phyloP scores from a whole-genome alignment of 2,329 filamentous ascomycete genomes.

The Scleromitrula shiraiana region DNA sequence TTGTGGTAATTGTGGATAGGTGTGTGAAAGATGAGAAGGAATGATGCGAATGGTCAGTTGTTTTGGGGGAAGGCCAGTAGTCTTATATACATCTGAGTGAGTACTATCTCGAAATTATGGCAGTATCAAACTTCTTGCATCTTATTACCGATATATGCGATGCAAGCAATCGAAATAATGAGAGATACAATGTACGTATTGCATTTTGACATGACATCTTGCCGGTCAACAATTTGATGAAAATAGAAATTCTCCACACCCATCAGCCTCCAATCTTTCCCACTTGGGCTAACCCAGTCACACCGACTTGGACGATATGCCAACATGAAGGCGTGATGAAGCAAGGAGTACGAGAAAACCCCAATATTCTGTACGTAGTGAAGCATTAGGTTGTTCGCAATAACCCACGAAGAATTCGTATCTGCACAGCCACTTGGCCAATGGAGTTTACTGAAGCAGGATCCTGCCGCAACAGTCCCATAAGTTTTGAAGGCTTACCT shows the following conservation, averaged over 20 bases:
- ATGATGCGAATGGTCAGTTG: background rate
- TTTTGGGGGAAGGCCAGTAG: background rate
- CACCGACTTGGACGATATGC: background rate
- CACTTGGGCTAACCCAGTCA: background rate
- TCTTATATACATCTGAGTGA: background rate
- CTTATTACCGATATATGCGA: background rate
- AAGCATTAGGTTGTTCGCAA: background rate
- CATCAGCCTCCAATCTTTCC: background rate
- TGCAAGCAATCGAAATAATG: background rate
- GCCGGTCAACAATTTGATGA: background rate
- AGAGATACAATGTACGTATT: background rate
- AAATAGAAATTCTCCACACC: background rate
- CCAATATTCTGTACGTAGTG: background rate
- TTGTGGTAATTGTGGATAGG: too few relatives aligned
- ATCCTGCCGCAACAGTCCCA: background rate
- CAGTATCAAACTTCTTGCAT: background rate
- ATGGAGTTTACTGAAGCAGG: background rate
- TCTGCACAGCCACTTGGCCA: constrained; percentile 8
- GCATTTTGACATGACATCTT: background rate
- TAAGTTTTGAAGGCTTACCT: background rate
- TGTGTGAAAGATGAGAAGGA: background rate
- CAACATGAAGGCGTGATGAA: constrained; percentile 5
- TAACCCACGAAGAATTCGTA: constrained; percentile 6
- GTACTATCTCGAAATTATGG: background rate
- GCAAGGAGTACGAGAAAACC: constrained; percentile 4